Evolutionary conservation across 2,329 filamentous ascomycete genomes (phyloP), one percentile per base, ranked within the genome.

Genomic region (Fusarium domesticum): DNA sequence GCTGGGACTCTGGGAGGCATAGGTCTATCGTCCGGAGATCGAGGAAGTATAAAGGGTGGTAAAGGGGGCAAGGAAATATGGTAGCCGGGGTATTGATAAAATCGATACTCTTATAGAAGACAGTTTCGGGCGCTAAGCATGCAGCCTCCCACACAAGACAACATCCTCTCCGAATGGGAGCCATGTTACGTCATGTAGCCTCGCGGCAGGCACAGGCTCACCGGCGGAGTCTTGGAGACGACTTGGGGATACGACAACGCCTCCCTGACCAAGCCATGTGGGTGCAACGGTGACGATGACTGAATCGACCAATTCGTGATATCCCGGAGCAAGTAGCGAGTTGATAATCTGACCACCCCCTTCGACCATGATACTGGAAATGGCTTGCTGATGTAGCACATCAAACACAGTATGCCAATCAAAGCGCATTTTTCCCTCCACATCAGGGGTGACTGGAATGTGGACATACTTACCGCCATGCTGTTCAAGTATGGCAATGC

Each of bases 241-340:
- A 16, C 80, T 73, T 2, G 91, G 92, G 36, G 81, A 84, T 3
- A 96, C 88, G 10, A 83, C 75, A 8, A 96, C 87, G 6, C 89
- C 89, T 3, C 87, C 89, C 47, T 79, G 75, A 2, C 92, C 92
- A n/a, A 97, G 74, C 80, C 89, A 97, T 0, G 83, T 89, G 7
- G 92, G 92, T 3, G 92, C 90, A 59, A 96, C 83, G 0, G 92
- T 96, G 45, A 96, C 76, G 57, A 97, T 86, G 37, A 96, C 83
- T 2, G 85, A 85, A 61, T 89, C 78, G 33, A 95, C 74, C 7
- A 90, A 70, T n/a, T 64, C 57, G 14, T 80, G 72, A 57, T 83
- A 80, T 19, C 71, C 70, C 3, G 78, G 73, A 31, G 77, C 73
- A n/a, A 97, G 73, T 15, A 97, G 69, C 30, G 85, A 80, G 62